Evolutionary conservation across 345 rosid genomes (phyloP).

Genomic region (Eucalyptus curtisii): DNA sequence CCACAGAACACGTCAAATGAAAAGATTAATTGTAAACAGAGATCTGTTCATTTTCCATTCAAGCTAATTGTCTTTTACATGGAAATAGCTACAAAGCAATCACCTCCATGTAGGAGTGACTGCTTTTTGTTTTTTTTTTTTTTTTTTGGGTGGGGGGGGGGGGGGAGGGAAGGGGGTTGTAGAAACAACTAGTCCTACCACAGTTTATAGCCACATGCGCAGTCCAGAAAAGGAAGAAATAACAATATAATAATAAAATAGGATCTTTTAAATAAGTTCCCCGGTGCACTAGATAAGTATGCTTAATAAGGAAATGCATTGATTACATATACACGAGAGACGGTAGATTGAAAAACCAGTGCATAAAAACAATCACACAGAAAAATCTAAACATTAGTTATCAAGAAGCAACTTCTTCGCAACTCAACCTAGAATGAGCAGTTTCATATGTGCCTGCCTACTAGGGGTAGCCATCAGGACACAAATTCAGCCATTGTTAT

Average conservation of each 20-base stretch:
- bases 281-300: background rate
- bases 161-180: background rate
- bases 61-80: background rate
- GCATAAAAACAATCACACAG: background rate
- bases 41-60: background rate
- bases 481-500: background rate
- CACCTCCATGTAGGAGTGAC: background rate
- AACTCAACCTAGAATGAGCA: background rate
- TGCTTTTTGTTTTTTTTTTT: background rate
- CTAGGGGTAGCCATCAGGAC: background rate
- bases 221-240: background rate
- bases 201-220: background rate
- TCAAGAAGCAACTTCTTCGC: background rate
- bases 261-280: background rate
- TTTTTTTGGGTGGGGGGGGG: background rate
- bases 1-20: background rate
- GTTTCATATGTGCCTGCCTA: background rate
- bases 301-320: background rate
- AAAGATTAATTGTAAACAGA: background rate
- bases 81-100: background rate
- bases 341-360: background rate
- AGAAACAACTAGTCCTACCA: background rate
- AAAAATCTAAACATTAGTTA: background rate
- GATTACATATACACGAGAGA: background rate
- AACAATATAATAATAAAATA: background rate